Conservation (phyloP, 2,329 filamentous ascomycete genomes). For the Aspergillus sp. region DNA sequence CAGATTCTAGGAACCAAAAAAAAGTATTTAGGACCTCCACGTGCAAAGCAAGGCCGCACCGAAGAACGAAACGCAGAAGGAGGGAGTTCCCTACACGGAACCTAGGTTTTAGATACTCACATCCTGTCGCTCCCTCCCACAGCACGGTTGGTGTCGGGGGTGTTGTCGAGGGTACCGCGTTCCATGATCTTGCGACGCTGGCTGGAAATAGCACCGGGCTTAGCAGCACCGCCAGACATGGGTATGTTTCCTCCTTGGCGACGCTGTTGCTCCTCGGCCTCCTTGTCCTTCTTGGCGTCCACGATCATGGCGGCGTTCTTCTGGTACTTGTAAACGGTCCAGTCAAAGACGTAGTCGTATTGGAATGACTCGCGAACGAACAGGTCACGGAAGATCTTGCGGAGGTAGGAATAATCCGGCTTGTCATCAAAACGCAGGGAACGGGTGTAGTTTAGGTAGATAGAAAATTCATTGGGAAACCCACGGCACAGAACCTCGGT, state of each 20-base stretch:
- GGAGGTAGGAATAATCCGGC: conserved; percentile 98
- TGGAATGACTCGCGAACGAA: conserved; percentile 99
- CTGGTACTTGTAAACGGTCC: conserved; percentile 99
- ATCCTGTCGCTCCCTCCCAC: conserved; percentile 86
- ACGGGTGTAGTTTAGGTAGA: conserved; percentile 98
- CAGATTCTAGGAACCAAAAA: conserved; percentile 67
- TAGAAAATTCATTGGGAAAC: conserved; percentile 99
- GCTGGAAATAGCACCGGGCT: conserved; percentile 72
- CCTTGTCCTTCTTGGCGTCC: conserved; percentile 72
- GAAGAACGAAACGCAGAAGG: conserved; percentile 79
- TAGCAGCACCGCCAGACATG: conserved; percentile 58
- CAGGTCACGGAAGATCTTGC: conserved; percentile 99
- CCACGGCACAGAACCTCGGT: conserved; percentile 98
- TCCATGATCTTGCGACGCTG: conserved; percentile 82
- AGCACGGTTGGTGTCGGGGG: conserved; percentile 71
- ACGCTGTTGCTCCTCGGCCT: conserved; percentile 73
- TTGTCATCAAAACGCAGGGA: conserved; percentile 99
- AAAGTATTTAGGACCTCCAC: conserved; percentile 54
- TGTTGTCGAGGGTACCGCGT: conserved; percentile 65
- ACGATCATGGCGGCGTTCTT: conserved; percentile 97
- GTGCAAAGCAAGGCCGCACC: conserved; percentile 70
- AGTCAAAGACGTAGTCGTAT: conserved; percentile 99
- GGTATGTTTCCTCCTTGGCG: conserved; percentile 63
- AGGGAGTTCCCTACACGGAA: conserved; percentile 80
- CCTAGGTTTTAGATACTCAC: conserved; percentile 77